Evolutionary conservation across 2,329 filamentous ascomycete species (phyloP).

Genomic region (Fusarium acutatum): DNA sequence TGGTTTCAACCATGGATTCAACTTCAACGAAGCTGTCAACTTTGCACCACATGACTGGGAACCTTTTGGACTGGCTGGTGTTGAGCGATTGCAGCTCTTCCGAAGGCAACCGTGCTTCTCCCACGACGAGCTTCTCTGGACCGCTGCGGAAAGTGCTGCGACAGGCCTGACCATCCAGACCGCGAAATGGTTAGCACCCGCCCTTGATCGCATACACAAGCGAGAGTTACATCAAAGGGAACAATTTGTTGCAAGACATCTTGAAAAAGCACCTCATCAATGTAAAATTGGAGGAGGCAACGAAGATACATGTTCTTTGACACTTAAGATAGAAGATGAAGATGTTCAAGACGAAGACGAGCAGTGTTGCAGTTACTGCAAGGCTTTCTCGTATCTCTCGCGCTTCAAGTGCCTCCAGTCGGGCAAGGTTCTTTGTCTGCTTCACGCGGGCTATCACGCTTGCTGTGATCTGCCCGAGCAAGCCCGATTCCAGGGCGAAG

Average conservation of each 20-base stretch:
- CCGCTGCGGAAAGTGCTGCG: constrained; percentile 81
- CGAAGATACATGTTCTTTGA: constrained; percentile 64
- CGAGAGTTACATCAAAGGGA: constrained; percentile 76
- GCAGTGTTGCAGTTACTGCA: constrained; percentile 93
- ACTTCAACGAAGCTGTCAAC: constrained; percentile 98
- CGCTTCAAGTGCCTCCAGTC: constrained; percentile 86
- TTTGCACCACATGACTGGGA: constrained; percentile 98
- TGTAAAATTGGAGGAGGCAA: constrained; percentile 58
- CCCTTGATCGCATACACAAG: constrained; percentile 78
- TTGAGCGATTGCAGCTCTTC: constrained; percentile 86
- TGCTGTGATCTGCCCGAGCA: constrained; percentile 78
- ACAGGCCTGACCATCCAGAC: constrained; percentile 78
- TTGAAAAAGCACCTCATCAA: constrained; percentile 60
- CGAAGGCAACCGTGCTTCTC: constrained; percentile 95
- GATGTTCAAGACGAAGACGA: constrained; percentile 92
- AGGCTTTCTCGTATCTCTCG: constrained; percentile 89
- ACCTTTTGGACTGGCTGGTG: constrained; percentile 85
- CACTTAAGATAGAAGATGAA: constrained; percentile 72
- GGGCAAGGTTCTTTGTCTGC: constrained; percentile 82
- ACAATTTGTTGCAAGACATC: constrained; percentile 73
- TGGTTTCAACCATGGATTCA: constrained; percentile 98
- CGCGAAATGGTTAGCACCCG: constrained; percentile 93
- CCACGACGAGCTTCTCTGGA: constrained; percentile 93
- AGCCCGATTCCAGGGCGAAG: constrained; percentile 72
- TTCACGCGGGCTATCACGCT: constrained; percentile 80